phyloP scores from a whole-genome alignment of 805 yeast genomes.

The Lipomyces chichibuensis region DNA sequence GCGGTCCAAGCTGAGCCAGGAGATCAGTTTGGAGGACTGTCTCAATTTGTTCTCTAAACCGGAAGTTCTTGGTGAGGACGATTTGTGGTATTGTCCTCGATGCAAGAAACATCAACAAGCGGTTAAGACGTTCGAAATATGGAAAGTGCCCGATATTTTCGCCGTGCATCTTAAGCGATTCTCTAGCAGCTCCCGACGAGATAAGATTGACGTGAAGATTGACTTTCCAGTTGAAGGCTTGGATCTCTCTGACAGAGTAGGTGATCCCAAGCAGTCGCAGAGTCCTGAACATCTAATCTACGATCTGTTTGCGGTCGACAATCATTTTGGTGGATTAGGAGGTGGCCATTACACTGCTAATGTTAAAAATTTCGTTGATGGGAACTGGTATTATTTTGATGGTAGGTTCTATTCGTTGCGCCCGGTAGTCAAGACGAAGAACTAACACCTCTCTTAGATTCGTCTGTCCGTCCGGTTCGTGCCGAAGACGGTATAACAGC shows the following conservation, averaged over 20 bases:
- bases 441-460: conserved; percentile 45
- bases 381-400: conserved; percentile 85
- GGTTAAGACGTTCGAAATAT: conserved; percentile 82
- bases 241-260: conserved; percentile 67
- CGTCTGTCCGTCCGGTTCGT: conserved; percentile 64
- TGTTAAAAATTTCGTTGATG: conserved; percentile 75
- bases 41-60: conserved; percentile 72
- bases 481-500: conserved; percentile 64
- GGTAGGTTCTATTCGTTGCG: conserved; percentile 43
- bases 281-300: conserved; percentile 52
- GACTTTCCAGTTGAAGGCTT: conserved; percentile 85
- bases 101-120: conserved; percentile 92
- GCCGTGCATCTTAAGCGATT: conserved; percentile 90
- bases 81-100: conserved; percentile 89
- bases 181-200: conserved; percentile 70
- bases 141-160: conserved; percentile 92
- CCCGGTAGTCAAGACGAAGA: neutral
- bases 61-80: conserved; percentile 84
- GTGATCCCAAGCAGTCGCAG: conserved; percentile 39
- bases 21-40: conserved; percentile 71
- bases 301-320: conserved; percentile 90
- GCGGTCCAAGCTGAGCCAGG: conserved; percentile 38
- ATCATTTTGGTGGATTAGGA: conserved; percentile 93
- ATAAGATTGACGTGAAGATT: conserved; percentile 82
- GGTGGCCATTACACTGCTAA: conserved; percentile 97